A percentile compares a stretch with the other conserved stretches of the same genome.
Evolutionary conservation across 1,284 basidiomycete genomes (phyloP).

Genomic region (Stygiomarasmius scandens): DNA sequence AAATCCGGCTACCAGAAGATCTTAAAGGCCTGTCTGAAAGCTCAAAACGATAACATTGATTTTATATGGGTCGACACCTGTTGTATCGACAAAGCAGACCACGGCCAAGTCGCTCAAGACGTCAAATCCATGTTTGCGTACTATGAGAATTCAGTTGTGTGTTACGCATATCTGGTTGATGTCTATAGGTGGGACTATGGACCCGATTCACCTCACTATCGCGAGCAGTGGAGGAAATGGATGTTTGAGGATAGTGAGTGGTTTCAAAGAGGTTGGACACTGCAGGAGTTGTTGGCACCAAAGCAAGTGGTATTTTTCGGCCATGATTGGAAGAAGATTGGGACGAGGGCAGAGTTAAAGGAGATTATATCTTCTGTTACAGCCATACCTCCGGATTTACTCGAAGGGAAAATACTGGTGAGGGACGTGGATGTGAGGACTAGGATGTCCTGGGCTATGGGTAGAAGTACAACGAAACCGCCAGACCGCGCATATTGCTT

Average conservation of each 20-base stretch:
- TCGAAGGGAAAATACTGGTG: background rate
- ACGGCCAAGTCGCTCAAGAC: too few relatives aligned
- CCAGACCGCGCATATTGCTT: background rate
- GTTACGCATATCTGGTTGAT: background rate
- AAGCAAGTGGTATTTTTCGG: background rate
- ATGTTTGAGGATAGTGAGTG: background rate
- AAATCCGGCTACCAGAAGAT: background rate
- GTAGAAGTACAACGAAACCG: background rate
- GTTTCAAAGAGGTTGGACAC: too few relatives aligned
- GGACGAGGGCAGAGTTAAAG: background rate
- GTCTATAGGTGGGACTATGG: background rate
- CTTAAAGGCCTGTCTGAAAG: background rate
- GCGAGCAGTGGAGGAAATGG: too few relatives aligned
- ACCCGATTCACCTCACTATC: too few relatives aligned
- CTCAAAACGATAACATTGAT: background rate
- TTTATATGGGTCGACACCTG: background rate
- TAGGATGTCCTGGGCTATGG: background rate
- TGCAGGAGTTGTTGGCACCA: background rate
- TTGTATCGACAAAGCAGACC: background rate
- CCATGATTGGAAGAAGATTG: background rate
- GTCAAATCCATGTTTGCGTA: too few relatives aligned
- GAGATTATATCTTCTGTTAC: background rate
- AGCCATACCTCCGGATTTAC: background rate
- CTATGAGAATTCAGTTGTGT: too few relatives aligned
- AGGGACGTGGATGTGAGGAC: background rate